Evolutionary conservation across 2,329 filamentous ascomycete genomes (phyloP), one percentile per base, ranked within the genome.

Genomic region (Pestalotiopsis sp.): DNA sequence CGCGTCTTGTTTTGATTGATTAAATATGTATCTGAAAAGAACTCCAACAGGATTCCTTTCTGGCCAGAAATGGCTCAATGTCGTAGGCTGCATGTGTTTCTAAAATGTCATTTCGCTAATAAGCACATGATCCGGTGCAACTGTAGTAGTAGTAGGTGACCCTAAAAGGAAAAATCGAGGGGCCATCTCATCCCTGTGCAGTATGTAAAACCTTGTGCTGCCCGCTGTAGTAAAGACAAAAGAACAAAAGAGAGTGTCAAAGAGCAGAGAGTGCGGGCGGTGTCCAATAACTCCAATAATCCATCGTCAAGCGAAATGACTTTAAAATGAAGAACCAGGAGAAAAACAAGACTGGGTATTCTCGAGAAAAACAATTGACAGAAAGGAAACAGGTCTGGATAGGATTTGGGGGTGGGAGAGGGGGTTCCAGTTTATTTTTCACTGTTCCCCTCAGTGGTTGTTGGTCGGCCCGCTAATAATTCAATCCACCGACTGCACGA

Each of bases 401-500:
- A 6, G 45, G 17, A 7, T n/a, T 9, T n/a, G 17, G 45, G 20
- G 11, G 41, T 23, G 17, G 45, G 9, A 23, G 45, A n/a, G 20
- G 6, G 9, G 45, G 17, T 52, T 20, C 45, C 45, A 52, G 45
- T 52, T 52, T 52, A 52, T 52, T 52, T 36, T 36, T 36, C 7
- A 36, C 31, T 36, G 31, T 36, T 36, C 31, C 31, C 31, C 31
- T 36, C 31, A 36, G 31, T 36, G 31, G 31, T 36, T 9, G 31
- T 7, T 36, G 31, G 17, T 23, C 45, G n/a, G 6, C 45, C 45
- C 45, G 45, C 45, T 52, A n/a, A 52, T n/a, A 52, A 52, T n/a
- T 52, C 45, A 52, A 20, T 67, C 68, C 36, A 69, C 61, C 25
- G 61, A 38, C 58, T 61, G 36, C 14, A 67, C n/a, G 56, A 61